A percentile compares a stretch with the other conserved stretches of the same genome.
Conservation (phyloP, 768 basidiomycete species). For the Termitomyces sp. region DNA sequence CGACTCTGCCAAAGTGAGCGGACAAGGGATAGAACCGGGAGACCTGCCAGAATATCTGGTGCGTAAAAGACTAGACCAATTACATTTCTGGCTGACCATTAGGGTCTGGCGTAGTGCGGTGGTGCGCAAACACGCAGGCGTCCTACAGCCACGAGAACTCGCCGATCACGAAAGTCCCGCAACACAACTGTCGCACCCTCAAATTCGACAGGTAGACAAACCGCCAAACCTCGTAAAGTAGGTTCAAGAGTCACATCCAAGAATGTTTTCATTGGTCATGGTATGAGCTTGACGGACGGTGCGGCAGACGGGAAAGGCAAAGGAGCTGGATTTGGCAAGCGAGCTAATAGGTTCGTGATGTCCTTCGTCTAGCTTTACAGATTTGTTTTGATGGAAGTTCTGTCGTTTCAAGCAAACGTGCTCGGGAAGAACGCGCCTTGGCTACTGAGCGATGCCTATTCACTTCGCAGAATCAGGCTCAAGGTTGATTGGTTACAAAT, state of each 20-base stretch:
- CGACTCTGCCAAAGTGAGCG: conserved; percentile 46
- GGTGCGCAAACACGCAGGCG: conserved; percentile 67
- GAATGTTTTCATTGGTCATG: conserved; percentile 55
- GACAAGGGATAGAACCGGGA: conserved; percentile 42
- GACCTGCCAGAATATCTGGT: conserved; percentile 82
- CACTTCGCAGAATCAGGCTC: conserved; percentile 33
- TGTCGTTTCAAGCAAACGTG: conserved; percentile 57
- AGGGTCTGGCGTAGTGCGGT: conserved; percentile 53
- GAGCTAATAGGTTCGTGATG: conserved; percentile 53
- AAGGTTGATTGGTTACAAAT: conserved; percentile 13
- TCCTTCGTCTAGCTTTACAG: neutral
- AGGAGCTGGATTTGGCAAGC: conserved; percentile 68
- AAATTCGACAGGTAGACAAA: conserved; percentile 55
- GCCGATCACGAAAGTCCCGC: conserved; percentile 24
- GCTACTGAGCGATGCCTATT: conserved; percentile 66
- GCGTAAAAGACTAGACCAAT: conserved; percentile 9
- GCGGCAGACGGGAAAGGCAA: conserved; percentile 27
- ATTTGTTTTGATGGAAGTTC: neutral
- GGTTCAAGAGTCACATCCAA: conserved; percentile 65
- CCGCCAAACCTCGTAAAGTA: conserved; percentile 64
- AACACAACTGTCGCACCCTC: conserved; percentile 44
- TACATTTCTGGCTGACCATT: neutral
- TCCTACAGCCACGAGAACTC: conserved; percentile 44
- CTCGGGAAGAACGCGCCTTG: conserved; percentile 71
- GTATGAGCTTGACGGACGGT: conserved; percentile 45